Percentiles rank a stretch among this genome's conserved stretches.
Conservation (phyloP, 768 basidiomycete species). For the Leucocoprinus sp. region DNA sequence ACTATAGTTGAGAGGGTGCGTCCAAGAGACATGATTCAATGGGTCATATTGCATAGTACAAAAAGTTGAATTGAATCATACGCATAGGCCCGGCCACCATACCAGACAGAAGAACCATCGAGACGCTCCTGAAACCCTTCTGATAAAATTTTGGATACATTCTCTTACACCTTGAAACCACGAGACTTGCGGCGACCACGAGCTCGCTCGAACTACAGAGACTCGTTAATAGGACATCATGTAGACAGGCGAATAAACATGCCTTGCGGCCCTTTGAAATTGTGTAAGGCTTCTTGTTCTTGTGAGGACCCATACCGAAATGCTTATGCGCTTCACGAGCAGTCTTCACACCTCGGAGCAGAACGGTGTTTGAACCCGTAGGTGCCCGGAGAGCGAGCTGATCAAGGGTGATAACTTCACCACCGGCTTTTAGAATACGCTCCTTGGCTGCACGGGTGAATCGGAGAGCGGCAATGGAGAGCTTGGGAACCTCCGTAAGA, state of each 20-base stretch:
- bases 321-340: constrained; percentile 93
- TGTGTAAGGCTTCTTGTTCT: constrained; percentile 97
- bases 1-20: background rate
- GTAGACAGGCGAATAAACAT: constrained; percentile 7
- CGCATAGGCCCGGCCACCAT: constrained; percentile 27
- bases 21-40: constrained; percentile 9
- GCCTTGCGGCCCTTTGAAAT: constrained; percentile 95
- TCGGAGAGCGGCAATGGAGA: constrained; percentile 88
- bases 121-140: constrained; percentile 16
- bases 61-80: constrained; percentile 20
- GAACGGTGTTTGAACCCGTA: constrained; percentile 89
- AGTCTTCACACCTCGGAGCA: constrained; percentile 89
- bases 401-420: constrained; percentile 91
- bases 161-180: constrained; percentile 88
- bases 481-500: constrained; percentile 75
- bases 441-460: constrained; percentile 92
- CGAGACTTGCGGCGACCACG: constrained; percentile 99
- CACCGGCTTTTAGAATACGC: constrained; percentile 91
- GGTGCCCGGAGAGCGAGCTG: constrained; percentile 94
- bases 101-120: constrained; percentile 18
- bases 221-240: background rate
- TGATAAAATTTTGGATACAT: constrained; percentile 20
- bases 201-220: constrained; percentile 79
- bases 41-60: constrained; percentile 11
- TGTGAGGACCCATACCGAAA: constrained; percentile 97